Conservation (phyloP, 305 asterid species). For the Solanum hybrid region DNA sequence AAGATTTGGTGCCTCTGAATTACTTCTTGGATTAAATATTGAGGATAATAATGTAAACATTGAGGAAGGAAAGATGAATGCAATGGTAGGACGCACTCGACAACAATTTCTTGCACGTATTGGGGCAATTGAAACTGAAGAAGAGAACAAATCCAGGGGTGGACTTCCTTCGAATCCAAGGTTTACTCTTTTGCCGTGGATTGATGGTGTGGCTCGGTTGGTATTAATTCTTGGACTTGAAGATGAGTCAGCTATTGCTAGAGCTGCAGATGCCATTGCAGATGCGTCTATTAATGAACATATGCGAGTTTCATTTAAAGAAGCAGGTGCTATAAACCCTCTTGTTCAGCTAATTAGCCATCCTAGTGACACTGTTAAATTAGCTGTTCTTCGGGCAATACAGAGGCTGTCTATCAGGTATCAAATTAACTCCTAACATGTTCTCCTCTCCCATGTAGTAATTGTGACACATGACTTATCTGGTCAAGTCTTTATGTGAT, state of each 20-base stretch:
- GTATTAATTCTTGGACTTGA: constrained; percentile 82
- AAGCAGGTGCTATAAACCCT: constrained; percentile 69
- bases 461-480: background rate
- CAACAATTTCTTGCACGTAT: constrained; percentile 86
- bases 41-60: constrained; percentile 31
- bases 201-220: constrained; percentile 76
- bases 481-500: background rate
- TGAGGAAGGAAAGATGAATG: constrained; percentile 64
- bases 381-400: constrained; percentile 54
- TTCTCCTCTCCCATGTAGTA: background rate
- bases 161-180: constrained; percentile 23
- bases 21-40: constrained; percentile 58
- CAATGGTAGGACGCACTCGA: constrained; percentile 56
- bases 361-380: constrained; percentile 40
- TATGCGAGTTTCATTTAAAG: constrained; percentile 63
- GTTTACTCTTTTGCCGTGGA: constrained; percentile 69
- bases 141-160: constrained; percentile 26
- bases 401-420: constrained; percentile 86
- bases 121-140: constrained; percentile 73
- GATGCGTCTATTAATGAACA: constrained; percentile 64
- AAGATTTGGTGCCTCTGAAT: constrained; percentile 65
- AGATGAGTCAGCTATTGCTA: constrained; percentile 65
- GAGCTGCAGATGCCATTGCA: constrained; percentile 73
- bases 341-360: constrained; percentile 60
- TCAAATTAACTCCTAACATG: background rate